Evolutionary conservation across 2,329 filamentous ascomycete species (phyloP), one percentile per base, ranked within the genome.

Genomic region (Fragosphaeria purpurea): DNA sequence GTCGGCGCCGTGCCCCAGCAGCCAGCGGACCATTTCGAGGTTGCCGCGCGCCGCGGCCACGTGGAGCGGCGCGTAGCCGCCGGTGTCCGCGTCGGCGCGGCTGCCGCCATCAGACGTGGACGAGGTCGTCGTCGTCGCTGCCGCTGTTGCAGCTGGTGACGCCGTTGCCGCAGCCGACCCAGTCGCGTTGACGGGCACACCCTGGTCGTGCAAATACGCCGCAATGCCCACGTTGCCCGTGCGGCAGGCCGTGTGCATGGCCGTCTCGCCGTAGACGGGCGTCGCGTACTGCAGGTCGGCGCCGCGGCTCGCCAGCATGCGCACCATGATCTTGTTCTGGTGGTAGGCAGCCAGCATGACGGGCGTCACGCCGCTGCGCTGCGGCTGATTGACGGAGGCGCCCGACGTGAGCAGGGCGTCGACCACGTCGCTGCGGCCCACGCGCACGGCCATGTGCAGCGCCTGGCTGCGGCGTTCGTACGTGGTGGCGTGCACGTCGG

Each of bases 401-500:
- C 46, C 46, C n/a, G 22, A 37, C 34, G 48, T 48, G 13, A 51
- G 13, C 37, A 48, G 41, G 7, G 41, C 32, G 38, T 37, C 39
- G 5, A 39, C 39, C 2, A 38, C 31, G 32, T 51, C 50, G 42
- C 30, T 41, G 12, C 50, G 46, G 37, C 50, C 50, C 3, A 11
- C 32, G 11, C 35, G 31, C 11, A 51, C 45, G n/a, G 50, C 50
- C 46, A 51, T 45, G 42, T 51, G 50, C 37, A 70, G 55, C 0
- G 66, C 62, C 6, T 51, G 50, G 50, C 66, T 65, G 57, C 65
- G 62, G 33, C 61, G 64, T 8, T 62, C 52, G 34, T 61, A 60
- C 30, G 48, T 47, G 5, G 60, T 60, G 50, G 61, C 63, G 47
- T 67, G 61, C 6, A 61, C 59, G 43, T 68, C 60, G 11, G 75